phyloP scores from a whole-genome alignment of 345 rosid species.

The Lepidium aucheri region DNA sequence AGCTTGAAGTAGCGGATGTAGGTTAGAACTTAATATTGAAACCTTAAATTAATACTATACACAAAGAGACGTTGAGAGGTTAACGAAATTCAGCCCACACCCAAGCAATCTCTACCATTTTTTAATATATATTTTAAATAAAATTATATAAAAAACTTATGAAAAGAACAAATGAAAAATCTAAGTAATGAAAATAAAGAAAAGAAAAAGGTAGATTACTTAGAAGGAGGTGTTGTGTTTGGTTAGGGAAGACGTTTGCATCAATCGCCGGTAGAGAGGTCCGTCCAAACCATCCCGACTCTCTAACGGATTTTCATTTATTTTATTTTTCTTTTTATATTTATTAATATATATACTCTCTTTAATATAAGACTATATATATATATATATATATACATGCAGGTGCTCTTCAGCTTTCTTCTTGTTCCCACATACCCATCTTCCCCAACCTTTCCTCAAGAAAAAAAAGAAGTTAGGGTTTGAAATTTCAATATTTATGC shows the following conservation, averaged over 20 bases:
- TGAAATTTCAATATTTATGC: not conserved
- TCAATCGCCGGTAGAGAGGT: slow-evolving; percentile 40
- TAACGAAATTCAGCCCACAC: slow-evolving; percentile 50
- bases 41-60: slow-evolving; percentile 21
- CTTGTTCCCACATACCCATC: slow-evolving; percentile 30
- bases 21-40: slow-evolving; percentile 56
- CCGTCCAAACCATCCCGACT: slow-evolving; percentile 32
- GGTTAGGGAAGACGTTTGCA: slow-evolving; percentile 78
- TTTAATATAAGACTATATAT: too few relatives aligned
- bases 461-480: slow-evolving; percentile 12
- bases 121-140: too few relatives aligned
- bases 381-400: slow-evolving; percentile 22
- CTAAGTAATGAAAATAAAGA: not conserved
- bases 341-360: too few relatives aligned
- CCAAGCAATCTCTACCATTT: slow-evolving; percentile 50
- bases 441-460: slow-evolving; percentile 13
- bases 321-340: too few relatives aligned
- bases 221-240: slow-evolving; percentile 35
- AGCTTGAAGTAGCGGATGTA: slow-evolving; percentile 36
- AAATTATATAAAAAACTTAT: too few relatives aligned
- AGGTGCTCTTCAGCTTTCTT: slow-evolving; percentile 32
- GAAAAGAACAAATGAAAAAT: too few relatives aligned
- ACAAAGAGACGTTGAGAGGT: slow-evolving; percentile 60
- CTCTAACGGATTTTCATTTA: too few relatives aligned
- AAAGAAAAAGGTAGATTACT: slow-evolving; percentile 29